phyloP scores from a whole-genome alignment of 768 basidiomycete species.

The Lyophyllum semitale region DNA sequence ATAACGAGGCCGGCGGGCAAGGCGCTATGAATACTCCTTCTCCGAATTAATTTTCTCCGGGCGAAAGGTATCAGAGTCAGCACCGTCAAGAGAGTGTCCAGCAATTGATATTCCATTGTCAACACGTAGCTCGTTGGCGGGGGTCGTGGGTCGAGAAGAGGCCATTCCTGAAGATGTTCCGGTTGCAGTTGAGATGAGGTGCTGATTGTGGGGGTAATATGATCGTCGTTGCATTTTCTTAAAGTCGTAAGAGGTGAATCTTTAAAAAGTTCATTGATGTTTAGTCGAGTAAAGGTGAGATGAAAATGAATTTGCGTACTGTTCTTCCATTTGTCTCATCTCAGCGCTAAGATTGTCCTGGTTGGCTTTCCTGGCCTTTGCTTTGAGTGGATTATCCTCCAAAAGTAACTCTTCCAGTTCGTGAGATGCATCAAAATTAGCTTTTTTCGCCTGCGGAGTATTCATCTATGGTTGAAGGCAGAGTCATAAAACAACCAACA shows the following conservation, averaged over 20 bases:
- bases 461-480: not conserved
- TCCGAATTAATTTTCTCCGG: slow-evolving; percentile 46
- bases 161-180: slow-evolving; percentile 71
- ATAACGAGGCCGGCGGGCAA: not conserved
- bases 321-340: slow-evolving; percentile 98
- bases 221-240: slow-evolving; percentile 89
- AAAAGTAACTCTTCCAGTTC: slow-evolving; percentile 94
- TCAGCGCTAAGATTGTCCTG: slow-evolving; percentile 89
- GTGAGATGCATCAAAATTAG: slow-evolving; percentile 98
- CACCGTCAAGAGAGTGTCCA: slow-evolving; percentile 41
- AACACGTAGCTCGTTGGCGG: slow-evolving; percentile 50
- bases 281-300: slow-evolving; percentile 5
- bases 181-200: slow-evolving; percentile 70
- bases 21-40: slow-evolving; percentile 49
- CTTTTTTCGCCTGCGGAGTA: slow-evolving; percentile 83
- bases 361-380: slow-evolving; percentile 86
- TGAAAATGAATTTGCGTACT: slow-evolving; percentile 53
- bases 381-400: slow-evolving; percentile 97
- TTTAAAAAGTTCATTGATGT: slow-evolving; percentile 27
- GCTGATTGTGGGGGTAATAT: slow-evolving; percentile 86
- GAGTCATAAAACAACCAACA: slow-evolving; percentile 1
- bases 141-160: slow-evolving; percentile 76
- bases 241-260: slow-evolving; percentile 92
- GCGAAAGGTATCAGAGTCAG: slow-evolving; percentile 37
- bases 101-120: slow-evolving; percentile 44